Evolutionary conservation across 2,329 filamentous ascomycete species (phyloP), one percentile per base, ranked within the genome.

Genomic region (Epichloe amarillans): DNA sequence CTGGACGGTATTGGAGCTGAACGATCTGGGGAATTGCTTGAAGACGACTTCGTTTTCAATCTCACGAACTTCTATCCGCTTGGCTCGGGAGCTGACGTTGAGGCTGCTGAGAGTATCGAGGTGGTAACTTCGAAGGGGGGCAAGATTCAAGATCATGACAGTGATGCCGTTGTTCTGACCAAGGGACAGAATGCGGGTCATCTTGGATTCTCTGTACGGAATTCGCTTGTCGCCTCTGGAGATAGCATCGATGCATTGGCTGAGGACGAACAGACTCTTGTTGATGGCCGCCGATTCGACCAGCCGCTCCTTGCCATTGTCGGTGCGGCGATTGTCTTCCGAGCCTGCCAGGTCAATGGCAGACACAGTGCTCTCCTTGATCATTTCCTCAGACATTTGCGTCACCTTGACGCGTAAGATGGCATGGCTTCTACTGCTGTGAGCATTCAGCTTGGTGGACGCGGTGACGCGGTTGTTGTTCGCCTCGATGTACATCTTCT

Each of bases 201-300:
- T 96, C 72, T 97, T 96, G 50, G 86, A 93, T 64, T 96, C 91
- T 51, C 91, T 79, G 65, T 95, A 97, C 0, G 93, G 91, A 61
- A 97, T 91, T 36, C 91, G 80, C 59, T 76, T 79, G 63, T 84
- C 80, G 35, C 80, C 79, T 23, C 79, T 73, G 1, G 85, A 86
- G 63, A 97, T 97, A 51, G 91, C 91, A 64, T 97, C 91, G 49
- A 97, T 91, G 60, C 91, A 97, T 65, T 95, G 89, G 42, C 88
- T 91, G 46, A 97, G 72, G 17, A 96, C 90, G 61, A 97, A 97
- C 6, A 97, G 74, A 56, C 88, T 94, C 71, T 96, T 97, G 76
- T 97, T 97, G 73, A 97, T 97, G 61, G 88, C 91, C 0, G 91
- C 89, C 39, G 89, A 95, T 67, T 97, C 91, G n/a, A 95, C 80